Evolutionary conservation across 768 basidiomycete genomes (phyloP).

Genomic region (Cystofilobasidium capitatum): DNA sequence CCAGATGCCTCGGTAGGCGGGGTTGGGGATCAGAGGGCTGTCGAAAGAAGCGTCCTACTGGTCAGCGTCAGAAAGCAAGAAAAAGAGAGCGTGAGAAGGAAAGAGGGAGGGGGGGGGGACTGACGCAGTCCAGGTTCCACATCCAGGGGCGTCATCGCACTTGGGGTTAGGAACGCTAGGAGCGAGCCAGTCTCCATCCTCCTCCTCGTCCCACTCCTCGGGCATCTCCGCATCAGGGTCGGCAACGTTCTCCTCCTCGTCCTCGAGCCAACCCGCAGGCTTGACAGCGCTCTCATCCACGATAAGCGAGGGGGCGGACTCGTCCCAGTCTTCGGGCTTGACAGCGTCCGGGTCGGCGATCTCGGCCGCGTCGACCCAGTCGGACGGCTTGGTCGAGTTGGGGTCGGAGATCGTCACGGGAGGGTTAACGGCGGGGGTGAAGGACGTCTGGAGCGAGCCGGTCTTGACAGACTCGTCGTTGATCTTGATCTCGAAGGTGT

Average conservation of each 20-base stretch:
- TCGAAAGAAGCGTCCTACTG: too few species aligned
- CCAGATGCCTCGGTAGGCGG: conserved; percentile 97
- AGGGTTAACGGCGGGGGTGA: conserved; percentile 81
- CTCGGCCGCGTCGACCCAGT: conserved; percentile 84
- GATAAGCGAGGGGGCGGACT: conserved; percentile 88
- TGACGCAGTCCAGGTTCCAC: conserved; percentile 85
- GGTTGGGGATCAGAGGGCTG: conserved; percentile 84
- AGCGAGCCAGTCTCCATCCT: conserved; percentile 70
- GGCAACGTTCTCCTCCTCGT: conserved; percentile 67
- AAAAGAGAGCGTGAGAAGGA: not conserved
- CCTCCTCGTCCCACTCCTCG: conserved; percentile 79
- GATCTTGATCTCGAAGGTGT: conserved; percentile 83
- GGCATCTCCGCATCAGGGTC: conserved; percentile 86
- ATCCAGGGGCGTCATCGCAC: conserved; percentile 81
- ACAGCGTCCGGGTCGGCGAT: conserved; percentile 74
- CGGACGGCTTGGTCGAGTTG: conserved; percentile 74
- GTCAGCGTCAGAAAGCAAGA: not conserved
- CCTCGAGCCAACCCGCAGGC: conserved; percentile 91
- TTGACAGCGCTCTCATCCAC: conserved; percentile 64
- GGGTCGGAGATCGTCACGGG: conserved; percentile 86
- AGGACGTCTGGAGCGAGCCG: conserved; percentile 85
- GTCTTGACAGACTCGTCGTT: conserved; percentile 72
- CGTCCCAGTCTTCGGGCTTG: conserved; percentile 98
- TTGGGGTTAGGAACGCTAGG: conserved; percentile 82
- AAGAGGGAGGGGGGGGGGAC: conserved; percentile 27